Conservation (phyloP, 768 basidiomycete genomes). For the Suillus hirtellus region DNA sequence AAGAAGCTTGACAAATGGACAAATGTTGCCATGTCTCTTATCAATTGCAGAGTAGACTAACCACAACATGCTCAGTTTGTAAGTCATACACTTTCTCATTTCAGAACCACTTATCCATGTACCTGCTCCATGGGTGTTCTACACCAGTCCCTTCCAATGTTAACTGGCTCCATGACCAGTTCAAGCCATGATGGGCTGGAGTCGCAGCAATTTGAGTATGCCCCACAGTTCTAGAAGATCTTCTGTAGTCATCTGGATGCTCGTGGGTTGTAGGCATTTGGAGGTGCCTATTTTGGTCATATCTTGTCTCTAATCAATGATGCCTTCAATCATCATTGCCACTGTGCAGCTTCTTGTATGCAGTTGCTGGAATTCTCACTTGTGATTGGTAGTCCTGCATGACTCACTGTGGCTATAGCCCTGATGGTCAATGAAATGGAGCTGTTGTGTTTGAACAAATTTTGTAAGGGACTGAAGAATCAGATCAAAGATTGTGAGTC, state of each 20-base stretch:
- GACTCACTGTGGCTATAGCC: too few species aligned
- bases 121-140: slow-evolving; percentile 23
- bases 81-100: slow-evolving; percentile 12
- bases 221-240: slow-evolving; percentile 30
- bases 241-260: slow-evolving; percentile 26
- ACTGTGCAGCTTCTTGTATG: too few species aligned
- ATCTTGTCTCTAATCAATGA: background rate
- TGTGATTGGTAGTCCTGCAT: too few species aligned
- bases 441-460: too few species aligned
- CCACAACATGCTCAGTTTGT: slow-evolving; percentile 29
- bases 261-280: slow-evolving; percentile 21
- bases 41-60: slow-evolving; percentile 31
- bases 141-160: slow-evolving; percentile 28
- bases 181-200: slow-evolving; percentile 22
- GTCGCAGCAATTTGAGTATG: slow-evolving; percentile 21
- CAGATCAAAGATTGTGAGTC: too few species aligned
- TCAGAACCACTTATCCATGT: slow-evolving; percentile 7
- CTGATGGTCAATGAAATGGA: too few species aligned
- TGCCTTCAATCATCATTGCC: background rate
- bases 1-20: slow-evolving; percentile 30
- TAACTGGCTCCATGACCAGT: slow-evolving; percentile 29
- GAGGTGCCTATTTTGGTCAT: too few species aligned
- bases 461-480: too few species aligned
- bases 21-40: slow-evolving; percentile 28
- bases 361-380: too few species aligned